These are phyloP conservation scores for Rhododendron ovatum DNA, from an alignment of 148 eudicot species.

Conservation along the genomic window DNA sequence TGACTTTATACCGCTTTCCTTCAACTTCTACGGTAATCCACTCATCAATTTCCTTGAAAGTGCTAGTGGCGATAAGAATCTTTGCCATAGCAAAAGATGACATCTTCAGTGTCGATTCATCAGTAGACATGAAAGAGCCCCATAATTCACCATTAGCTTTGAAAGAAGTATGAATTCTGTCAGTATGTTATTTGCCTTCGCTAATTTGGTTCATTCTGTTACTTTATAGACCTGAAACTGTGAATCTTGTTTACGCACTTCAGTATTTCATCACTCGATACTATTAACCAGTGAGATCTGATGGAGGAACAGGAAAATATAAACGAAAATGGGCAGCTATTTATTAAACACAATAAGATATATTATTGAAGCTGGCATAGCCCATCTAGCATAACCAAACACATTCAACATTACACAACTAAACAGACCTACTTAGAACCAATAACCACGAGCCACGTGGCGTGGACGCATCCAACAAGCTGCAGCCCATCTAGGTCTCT, in stretches of 20 bases:
- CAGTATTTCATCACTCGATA: background rate
- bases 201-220: background rate
- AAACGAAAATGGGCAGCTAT: background rate
- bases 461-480: too few species aligned
- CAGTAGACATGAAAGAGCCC: too few species aligned
- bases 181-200: background rate
- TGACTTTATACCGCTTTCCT: too few species aligned
- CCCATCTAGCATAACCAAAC: background rate
- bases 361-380: slow-evolving; percentile 6
- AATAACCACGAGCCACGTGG: slow-evolving; percentile 10
- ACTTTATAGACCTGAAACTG: background rate
- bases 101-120: too few species aligned
- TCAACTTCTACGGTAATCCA: too few species aligned
- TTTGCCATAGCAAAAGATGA: too few species aligned
- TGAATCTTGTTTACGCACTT: background rate
- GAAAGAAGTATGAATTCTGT: background rate
- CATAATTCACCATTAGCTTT: too few species aligned
- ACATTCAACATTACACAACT: background rate
- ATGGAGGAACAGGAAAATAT: background rate
- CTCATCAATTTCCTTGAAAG: too few species aligned
- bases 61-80: too few species aligned
- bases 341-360: background rate
- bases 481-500: background rate
- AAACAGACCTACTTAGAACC: slow-evolving; percentile 2
- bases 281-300: background rate